Percentiles rank a stretch among this genome's conserved stretches.
Evolutionary conservation across 495 filamentous ascomycete species (phyloP).

Genomic region (Lasiosphaeriaceae sp.): DNA sequence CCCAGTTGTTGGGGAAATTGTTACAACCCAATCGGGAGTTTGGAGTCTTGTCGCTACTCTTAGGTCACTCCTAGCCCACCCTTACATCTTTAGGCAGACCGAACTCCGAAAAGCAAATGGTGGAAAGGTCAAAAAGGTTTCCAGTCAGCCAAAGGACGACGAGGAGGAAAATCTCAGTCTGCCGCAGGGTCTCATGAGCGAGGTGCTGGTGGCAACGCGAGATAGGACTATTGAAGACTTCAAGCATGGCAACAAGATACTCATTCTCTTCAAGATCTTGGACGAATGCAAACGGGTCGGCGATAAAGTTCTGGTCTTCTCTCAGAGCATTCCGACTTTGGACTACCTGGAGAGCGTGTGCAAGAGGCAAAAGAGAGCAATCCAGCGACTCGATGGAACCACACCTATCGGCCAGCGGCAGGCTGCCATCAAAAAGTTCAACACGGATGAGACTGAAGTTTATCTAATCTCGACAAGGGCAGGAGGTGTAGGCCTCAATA

Average conservation of each 20-base stretch:
- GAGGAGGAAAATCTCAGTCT: slow-evolving; percentile 20
- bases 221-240: slow-evolving; percentile 26
- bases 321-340: slow-evolving; percentile 65
- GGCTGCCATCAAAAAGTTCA: slow-evolving; percentile 61
- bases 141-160: slow-evolving; percentile 21
- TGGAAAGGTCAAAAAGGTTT: not conserved
- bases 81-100: slow-evolving; percentile 56
- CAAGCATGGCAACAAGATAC: slow-evolving; percentile 59
- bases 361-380: slow-evolving; percentile 36
- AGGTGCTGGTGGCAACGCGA: slow-evolving; percentile 25
- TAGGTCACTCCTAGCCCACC: slow-evolving; percentile 72
- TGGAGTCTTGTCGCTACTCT: slow-evolving; percentile 46
- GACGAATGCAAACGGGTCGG: slow-evolving; percentile 51
- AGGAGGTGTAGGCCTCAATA: slow-evolving; percentile 79
- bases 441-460: slow-evolving; percentile 45
- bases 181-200: slow-evolving; percentile 30
- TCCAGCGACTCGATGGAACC: slow-evolving; percentile 62
- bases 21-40: slow-evolving; percentile 12
- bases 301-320: slow-evolving; percentile 81
- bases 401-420: slow-evolving; percentile 55
- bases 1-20: not conserved
- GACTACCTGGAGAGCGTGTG: slow-evolving; percentile 62
- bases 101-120: slow-evolving; percentile 21
- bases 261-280: slow-evolving; percentile 63
- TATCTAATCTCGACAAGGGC: slow-evolving; percentile 82